Base-by-base conservation (phyloP, 176 grass and related monocot genomes). In the Chloris gayana region DNA sequence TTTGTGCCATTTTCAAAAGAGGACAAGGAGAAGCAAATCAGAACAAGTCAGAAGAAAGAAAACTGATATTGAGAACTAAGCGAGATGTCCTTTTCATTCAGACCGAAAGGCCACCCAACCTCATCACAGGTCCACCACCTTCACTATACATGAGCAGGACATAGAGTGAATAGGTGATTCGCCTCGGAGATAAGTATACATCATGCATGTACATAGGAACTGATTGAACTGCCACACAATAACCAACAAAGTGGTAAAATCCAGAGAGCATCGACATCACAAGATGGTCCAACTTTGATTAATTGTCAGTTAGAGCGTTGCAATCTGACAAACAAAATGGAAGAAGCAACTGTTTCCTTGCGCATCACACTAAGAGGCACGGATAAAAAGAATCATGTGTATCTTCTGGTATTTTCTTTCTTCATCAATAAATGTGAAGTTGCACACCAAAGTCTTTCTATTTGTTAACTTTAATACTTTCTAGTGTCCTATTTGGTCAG, bases 21-120 rank as follows among this genome's bases (percentile, higher is more conserved):
- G 56, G n/a, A 88, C 24, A 47, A 15, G 45, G 45, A 42, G 25
- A 30, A 27, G 64, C 70, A 74, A 58, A 46, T 11, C 13, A 74
- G 34, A 26, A 67, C 25, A 14, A 34, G 69, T 68, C 57, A 7
- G 78, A 58, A 33, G 49, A 74, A 51, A 50, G 38, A 61, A 27
- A 68, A 30, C 84, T 6, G 42, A n/a, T 67, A 68, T 37, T 38
- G 7, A 73, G 60, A 80, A 37, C 47, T 27, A 62, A 12, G 10
- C 1, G 3, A 12, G 30, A 9, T 46, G 30, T 68, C 49, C 70
- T 46, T 80, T 75, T 61, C 38, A 50, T 78, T 31, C 65, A 78
- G 65, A 64, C 41, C 12, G 51, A 86, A 69, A 86, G 71, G 85
- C 41, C 53, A 86, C 71, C 71, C 53, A 81, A 70, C 78, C 64